Evolutionary conservation across 495 filamentous ascomycete species (phyloP).

Genomic region (Niebla homalea): DNA sequence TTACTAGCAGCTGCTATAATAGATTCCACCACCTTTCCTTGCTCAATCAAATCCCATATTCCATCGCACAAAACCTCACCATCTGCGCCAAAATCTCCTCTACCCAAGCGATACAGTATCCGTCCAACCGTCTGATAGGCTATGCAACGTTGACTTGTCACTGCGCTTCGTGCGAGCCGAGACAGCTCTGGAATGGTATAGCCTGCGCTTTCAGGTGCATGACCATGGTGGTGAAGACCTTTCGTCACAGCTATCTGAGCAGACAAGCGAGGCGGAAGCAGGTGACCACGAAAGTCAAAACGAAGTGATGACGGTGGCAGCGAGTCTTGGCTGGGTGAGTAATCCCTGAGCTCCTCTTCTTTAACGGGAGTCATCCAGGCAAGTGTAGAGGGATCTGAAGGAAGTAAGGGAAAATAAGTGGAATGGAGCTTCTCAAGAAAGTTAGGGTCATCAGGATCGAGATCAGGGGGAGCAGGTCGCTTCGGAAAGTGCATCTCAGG

Average conservation of each 20-base stretch:
- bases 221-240: slow-evolving; percentile 87
- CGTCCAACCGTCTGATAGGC: slow-evolving; percentile 84
- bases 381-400: slow-evolving; percentile 70
- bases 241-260: slow-evolving; percentile 56
- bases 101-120: slow-evolving; percentile 70
- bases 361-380: slow-evolving; percentile 70
- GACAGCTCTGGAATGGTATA: slow-evolving; percentile 89
- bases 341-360: slow-evolving; percentile 54
- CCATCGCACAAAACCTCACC: slow-evolving; percentile 45
- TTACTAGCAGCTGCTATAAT: slow-evolving; percentile 53
- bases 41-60: slow-evolving; percentile 63
- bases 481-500: slow-evolving; percentile 47
- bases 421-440: slow-evolving; percentile 75
- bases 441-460: slow-evolving; percentile 68
- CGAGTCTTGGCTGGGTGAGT: slow-evolving; percentile 61
- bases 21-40: slow-evolving; percentile 59
- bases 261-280: slow-evolving; percentile 63
- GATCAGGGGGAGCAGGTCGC: slow-evolving; percentile 40
- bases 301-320: slow-evolving; percentile 65
- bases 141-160: slow-evolving; percentile 77
- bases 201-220: slow-evolving; percentile 84
- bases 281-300: slow-evolving; percentile 70
- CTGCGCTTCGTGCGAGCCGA: slow-evolving; percentile 63
- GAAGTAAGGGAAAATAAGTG: slow-evolving; percentile 83
- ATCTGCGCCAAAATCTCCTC: slow-evolving; percentile 59